Conservation (phyloP, 1,139 yeast genomes). For the Candida sojae region DNA sequence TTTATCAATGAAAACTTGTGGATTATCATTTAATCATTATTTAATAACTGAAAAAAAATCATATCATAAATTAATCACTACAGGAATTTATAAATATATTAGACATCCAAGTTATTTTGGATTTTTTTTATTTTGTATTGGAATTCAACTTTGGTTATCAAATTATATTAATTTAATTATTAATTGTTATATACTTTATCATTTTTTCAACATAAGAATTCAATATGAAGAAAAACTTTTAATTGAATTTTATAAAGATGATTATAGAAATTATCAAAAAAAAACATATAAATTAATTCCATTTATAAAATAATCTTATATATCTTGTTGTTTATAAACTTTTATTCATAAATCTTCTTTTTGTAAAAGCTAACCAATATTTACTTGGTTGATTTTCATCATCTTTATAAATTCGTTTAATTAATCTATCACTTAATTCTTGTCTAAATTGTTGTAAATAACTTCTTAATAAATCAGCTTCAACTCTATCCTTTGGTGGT, state of each 20-base stretch:
- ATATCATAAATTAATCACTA: slow-evolving; percentile 25
- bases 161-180: slow-evolving; percentile 24
- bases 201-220: slow-evolving; percentile 36
- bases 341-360: slow-evolving; percentile 94
- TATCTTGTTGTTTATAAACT: slow-evolving; percentile 37
- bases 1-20: slow-evolving; percentile 37
- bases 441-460: slow-evolving; percentile 93
- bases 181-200: slow-evolving; percentile 21
- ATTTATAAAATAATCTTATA: slow-evolving; percentile 15
- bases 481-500: slow-evolving; percentile 73
- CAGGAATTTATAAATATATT: slow-evolving; percentile 30
- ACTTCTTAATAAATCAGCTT: slow-evolving; percentile 74
- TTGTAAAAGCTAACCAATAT: slow-evolving; percentile 94
- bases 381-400: slow-evolving; percentile 61
- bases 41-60: slow-evolving; percentile 14
- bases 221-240: slow-evolving; percentile 39
- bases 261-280: slow-evolving; percentile 26
- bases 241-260: slow-evolving; percentile 28
- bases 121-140: slow-evolving; percentile 37
- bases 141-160: slow-evolving; percentile 31
- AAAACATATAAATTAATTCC: slow-evolving; percentile 35
- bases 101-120: slow-evolving; percentile 50
- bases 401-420: slow-evolving; percentile 68
- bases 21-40: slow-evolving; percentile 38
- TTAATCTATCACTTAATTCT: slow-evolving; percentile 80